phyloP scores from a whole-genome alignment of 306 rosid species.

The Prunus campanulata region DNA sequence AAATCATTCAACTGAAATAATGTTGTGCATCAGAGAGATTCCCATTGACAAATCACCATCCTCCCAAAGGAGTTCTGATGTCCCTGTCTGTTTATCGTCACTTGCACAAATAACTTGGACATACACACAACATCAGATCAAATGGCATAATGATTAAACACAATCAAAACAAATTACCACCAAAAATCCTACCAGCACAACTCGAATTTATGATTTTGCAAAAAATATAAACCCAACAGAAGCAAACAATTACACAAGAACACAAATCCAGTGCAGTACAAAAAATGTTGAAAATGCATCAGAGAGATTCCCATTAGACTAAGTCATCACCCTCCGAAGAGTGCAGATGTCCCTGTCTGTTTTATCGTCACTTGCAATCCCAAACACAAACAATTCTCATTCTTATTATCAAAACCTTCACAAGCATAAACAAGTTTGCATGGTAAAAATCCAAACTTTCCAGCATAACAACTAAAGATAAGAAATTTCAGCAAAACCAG shows the following conservation, averaged over 20 bases:
- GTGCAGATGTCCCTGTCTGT: slow-evolving; percentile 28
- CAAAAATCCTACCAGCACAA: no score
- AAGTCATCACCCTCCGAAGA: slow-evolving; percentile 21
- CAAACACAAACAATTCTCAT: neutral
- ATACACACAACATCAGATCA: neutral
- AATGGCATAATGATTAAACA: neutral
- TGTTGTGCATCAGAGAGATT: slow-evolving; percentile 60
- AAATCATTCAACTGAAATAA: neutral
- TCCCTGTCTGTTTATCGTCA: slow-evolving; percentile 70
- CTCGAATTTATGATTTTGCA: no score
- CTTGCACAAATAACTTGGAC: slow-evolving; percentile 14
- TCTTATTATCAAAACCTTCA: neutral
- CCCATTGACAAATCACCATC: slow-evolving; percentile 64
- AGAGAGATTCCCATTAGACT: slow-evolving; percentile 24
- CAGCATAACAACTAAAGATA: rapidly evolving
- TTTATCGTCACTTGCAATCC: slow-evolving; percentile 22
- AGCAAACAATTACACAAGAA: neutral
- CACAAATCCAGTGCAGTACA: neutral
- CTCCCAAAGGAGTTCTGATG: slow-evolving; percentile 45
- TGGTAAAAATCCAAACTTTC: neutral
- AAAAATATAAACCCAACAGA: neutral
- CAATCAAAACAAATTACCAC: no score
- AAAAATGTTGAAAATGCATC: neutral
- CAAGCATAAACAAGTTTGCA: neutral
- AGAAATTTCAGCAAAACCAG: neutral